A percentile compares a stretch with the other conserved stretches of the same genome.
phyloP scores from a whole-genome alignment of 352 stramenopile species.

The Globisporangium cystogenes region DNA sequence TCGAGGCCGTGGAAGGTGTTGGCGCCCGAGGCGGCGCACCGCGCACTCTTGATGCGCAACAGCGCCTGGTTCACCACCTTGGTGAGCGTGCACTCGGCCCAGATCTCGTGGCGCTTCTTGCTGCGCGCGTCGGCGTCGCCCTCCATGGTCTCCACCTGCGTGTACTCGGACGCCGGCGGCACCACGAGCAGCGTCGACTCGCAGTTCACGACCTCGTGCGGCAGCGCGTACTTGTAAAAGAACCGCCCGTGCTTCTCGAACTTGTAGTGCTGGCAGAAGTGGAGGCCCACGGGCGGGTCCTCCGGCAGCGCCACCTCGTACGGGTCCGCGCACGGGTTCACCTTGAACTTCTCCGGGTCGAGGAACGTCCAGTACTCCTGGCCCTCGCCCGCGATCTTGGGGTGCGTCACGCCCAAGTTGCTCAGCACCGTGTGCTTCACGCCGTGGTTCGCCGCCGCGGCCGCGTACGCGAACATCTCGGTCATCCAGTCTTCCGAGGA shows the following conservation, averaged over 20 bases:
- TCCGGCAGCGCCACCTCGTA: conserved; percentile 25
- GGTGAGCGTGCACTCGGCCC: conserved; percentile 23
- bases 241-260: conserved; percentile 30
- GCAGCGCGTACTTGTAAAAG: conserved; percentile 51
- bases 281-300: conserved; percentile 32
- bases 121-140: conserved; percentile 4
- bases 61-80: conserved; percentile 20
- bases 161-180: conserved; percentile 33
- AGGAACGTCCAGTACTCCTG: conserved; percentile 45
- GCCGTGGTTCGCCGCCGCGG: conserved; percentile 41
- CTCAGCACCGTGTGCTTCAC: conserved; percentile 53
- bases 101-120: conserved; percentile 23
- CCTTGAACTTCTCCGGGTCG: conserved; percentile 2
- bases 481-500: conserved; percentile 34
- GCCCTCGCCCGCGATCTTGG: conserved; percentile 16
- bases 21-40: conserved; percentile 12
- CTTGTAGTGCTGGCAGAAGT: conserved; percentile 41
- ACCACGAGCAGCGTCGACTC: conserved; percentile 31
- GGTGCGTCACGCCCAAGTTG: conserved; percentile 38
- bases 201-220: conserved; percentile 29
- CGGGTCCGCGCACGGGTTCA: conserved; percentile 31
- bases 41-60: conserved; percentile 11
- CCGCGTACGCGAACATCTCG: conserved; percentile 50
- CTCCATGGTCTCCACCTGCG: background rate
- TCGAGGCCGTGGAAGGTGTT: conserved; percentile 16